Base-by-base conservation (phyloP, 2,329 filamentous ascomycete genomes). In the Talaromyces sp. region DNA sequence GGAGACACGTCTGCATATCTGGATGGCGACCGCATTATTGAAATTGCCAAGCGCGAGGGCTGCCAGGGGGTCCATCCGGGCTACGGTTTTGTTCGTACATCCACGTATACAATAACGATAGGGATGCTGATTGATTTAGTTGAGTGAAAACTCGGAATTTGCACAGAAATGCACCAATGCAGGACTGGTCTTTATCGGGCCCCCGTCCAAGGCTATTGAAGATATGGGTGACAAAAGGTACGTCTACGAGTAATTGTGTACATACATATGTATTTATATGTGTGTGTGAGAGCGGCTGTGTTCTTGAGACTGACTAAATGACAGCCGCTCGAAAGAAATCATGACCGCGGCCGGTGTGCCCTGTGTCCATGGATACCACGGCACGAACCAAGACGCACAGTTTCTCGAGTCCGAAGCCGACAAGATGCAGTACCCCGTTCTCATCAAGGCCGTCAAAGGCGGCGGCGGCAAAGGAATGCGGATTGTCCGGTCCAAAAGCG, bases 281-380 rank as follows among this genome's bases (percentile, higher is more conserved):
- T n/a, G n/a, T n/a, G n/a, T n/a, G n/a, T n/a, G n/a, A n/a, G n/a
- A n/a, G n/a, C n/a, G n/a, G n/a, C n/a, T n/a, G n/a, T n/a, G n/a
- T n/a, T n/a, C n/a, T n/a, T 7, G 5, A 38, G 14, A 8, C 35
- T 38, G 21, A 51, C 29, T 8, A 5, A 43, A 17, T 0, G 4
- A 8, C 54, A 83, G 83, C 59, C 83, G 89, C 62, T 94, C 90
- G 57, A 99, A 99, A 75, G 90, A 96, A 72, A 97, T 99, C 71
- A 97, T 99, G 94, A 91, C 85, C 35, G 86, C 86, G 4, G 93
- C 94, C n/a, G 91, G 92, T 9, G 94, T 99, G 3, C 92, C 92
- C 4, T 97, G 94, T 69, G 94, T 99, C 54, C 94, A 94, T 0
- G 94, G 94, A 0, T 99, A 99, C 70, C 94, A 97, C 72, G 94